phyloP scores from a whole-genome alignment of 2,329 filamentous ascomycete species.

The Fusarium falciforme region DNA sequence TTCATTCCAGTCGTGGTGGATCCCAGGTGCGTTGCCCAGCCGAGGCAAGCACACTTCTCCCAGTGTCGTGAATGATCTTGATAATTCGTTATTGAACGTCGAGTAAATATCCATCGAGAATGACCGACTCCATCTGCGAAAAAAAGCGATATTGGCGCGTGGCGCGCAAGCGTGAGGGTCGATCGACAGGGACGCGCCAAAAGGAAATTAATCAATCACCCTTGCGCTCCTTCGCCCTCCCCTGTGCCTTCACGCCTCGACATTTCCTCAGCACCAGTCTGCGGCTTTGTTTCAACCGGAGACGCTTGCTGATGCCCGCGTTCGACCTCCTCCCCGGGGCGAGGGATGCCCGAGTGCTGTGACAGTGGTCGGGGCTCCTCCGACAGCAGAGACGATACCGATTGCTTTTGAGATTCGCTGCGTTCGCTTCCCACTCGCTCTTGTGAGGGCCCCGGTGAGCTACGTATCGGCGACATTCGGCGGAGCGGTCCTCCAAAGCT shows the following conservation, averaged over 20 bases:
- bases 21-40: neutral
- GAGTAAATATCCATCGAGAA: neutral
- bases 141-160: slow-evolving; percentile 8
- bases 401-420: slow-evolving; percentile 47
- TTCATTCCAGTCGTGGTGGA: slow-evolving; percentile 6
- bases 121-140: neutral
- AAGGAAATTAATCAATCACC: slow-evolving; percentile 15
- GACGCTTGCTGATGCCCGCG: slow-evolving; percentile 23
- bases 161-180: slow-evolving; percentile 30
- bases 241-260: slow-evolving; percentile 28
- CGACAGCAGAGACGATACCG: slow-evolving; percentile 50
- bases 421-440: slow-evolving; percentile 41
- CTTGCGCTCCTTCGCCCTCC: slow-evolving; percentile 25
- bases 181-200: slow-evolving; percentile 30
- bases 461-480: slow-evolving; percentile 40
- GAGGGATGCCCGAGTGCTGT: slow-evolving; percentile 25
- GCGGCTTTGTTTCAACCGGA: slow-evolving; percentile 26
- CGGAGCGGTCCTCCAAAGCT: slow-evolving; percentile 42
- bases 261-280: slow-evolving; percentile 20
- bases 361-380: slow-evolving; percentile 34
- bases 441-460: slow-evolving; percentile 35
- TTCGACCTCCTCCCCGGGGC: slow-evolving; percentile 25
- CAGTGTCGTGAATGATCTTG: slow-evolving; percentile 3
- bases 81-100: neutral
- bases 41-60: neutral